Percentiles rank a stretch among this genome's conserved stretches.
Evolutionary conservation across 257 asterid species (phyloP).

Genomic region (Solanum arcanum): DNA sequence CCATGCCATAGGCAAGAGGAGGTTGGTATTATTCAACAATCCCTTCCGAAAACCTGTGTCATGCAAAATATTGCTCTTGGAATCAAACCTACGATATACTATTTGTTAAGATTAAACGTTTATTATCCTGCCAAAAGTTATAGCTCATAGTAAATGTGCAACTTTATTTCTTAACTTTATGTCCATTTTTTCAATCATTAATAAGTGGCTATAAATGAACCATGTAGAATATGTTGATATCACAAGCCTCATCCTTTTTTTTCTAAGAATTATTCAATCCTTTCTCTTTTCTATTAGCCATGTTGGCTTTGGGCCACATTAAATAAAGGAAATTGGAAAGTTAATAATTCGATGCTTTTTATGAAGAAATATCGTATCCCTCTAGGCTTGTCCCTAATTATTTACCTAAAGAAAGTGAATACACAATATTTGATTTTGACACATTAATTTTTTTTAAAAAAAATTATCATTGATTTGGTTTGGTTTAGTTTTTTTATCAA

Average conservation of each 20-base stretch:
- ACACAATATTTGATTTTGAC: no score
- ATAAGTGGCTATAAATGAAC: not conserved
- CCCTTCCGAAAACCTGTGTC: no score
- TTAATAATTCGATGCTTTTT: not conserved
- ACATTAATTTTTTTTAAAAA: no score
- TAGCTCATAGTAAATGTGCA: no score
- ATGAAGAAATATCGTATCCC: not conserved
- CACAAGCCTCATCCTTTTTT: not conserved
- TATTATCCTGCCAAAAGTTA: no score
- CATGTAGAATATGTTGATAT: not conserved
- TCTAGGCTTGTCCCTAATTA: not conserved
- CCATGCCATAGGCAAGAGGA: no score
- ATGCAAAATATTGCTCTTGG: no score
- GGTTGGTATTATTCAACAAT: no score
- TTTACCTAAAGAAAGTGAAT: not conserved
- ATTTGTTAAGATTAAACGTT: no score
- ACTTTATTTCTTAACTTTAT: not conserved
- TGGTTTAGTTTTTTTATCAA: no score
- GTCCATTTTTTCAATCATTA: not conserved
- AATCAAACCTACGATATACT: no score
- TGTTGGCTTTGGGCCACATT: not conserved
- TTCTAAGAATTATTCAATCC: not conserved
- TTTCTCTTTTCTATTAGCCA: not conserved
- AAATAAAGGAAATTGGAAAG: not conserved
- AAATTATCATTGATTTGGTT: no score